Percentiles rank a stretch among this genome's conserved stretches.
phyloP scores from a whole-genome alignment of 306 rosid genomes.

The Glycine tomentella region DNA sequence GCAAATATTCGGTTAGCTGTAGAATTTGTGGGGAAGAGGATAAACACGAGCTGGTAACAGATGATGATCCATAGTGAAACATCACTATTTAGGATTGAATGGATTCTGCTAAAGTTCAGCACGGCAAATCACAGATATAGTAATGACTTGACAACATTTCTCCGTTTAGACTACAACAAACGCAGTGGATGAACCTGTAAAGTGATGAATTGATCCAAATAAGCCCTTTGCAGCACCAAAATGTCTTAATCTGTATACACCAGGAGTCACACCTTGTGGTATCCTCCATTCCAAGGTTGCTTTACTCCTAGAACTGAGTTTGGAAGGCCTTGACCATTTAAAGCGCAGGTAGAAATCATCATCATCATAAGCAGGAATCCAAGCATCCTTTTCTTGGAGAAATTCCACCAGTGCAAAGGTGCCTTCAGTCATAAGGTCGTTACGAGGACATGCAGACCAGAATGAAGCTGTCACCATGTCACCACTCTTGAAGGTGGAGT shows the following conservation, averaged over 20 bases:
- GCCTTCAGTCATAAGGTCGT: constrained; percentile 93
- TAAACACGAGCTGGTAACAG: background rate
- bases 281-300: constrained; percentile 94
- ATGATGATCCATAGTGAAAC: background rate
- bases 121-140: constrained; percentile 14
- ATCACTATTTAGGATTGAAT: background rate
- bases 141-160: background rate
- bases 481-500: constrained; percentile 75
- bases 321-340: constrained; percentile 83
- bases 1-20: no score
- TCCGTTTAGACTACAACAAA: constrained; percentile 65
- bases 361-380: constrained; percentile 89
- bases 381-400: constrained; percentile 62
- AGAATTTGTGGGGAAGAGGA: no score
- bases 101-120: constrained; percentile 13
- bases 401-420: constrained; percentile 86
- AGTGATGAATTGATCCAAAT: constrained; percentile 72
- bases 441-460: constrained; percentile 95
- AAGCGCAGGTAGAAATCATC: constrained; percentile 90
- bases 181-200: constrained; percentile 85
- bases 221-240: constrained; percentile 85
- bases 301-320: constrained; percentile 65
- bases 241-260: constrained; percentile 79
- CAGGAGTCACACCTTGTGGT: constrained; percentile 64
- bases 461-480: constrained; percentile 67